Evolutionary conservation across 139 green algal species (phyloP).

Genomic region (Chlorella sp.): DNA sequence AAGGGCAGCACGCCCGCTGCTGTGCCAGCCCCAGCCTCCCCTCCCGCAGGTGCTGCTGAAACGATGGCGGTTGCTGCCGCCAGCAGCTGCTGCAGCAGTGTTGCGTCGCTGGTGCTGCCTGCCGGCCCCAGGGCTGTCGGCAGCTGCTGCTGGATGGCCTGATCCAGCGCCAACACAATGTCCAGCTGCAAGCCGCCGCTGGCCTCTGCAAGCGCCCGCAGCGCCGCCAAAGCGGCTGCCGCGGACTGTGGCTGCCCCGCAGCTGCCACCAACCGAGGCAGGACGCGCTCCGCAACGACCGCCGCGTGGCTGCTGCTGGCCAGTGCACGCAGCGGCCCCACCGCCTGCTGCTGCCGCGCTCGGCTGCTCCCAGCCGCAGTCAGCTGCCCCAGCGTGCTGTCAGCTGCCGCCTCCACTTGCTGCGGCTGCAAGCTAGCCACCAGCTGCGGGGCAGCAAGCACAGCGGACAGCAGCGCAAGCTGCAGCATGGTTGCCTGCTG

Average conservation of each 20-base stretch:
- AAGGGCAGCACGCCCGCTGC: background rate
- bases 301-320: background rate
- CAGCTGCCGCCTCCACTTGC: background rate
- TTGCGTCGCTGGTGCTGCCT: background rate
- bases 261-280: conserved; percentile 6
- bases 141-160: conserved; percentile 18
- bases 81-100: conserved; percentile 26
- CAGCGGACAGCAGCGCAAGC: background rate
- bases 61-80: background rate
- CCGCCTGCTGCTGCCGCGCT: background rate
- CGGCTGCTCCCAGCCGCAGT: background rate
- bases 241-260: background rate
- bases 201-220: conserved; percentile 10
- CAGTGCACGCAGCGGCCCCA: background rate
- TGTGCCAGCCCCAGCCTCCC: too few relatives aligned
- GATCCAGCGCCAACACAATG: conserved; percentile 11
- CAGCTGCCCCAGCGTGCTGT: conserved; percentile 11
- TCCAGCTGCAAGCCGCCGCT: background rate
- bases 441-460: background rate
- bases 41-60: background rate
- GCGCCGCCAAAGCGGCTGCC: background rate
- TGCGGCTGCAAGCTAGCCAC: background rate
- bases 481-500: conserved; percentile 3
- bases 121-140: background rate
- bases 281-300: background rate